Conservation (phyloP, 768 basidiomycete genomes). For the Termitomyces sp. region DNA sequence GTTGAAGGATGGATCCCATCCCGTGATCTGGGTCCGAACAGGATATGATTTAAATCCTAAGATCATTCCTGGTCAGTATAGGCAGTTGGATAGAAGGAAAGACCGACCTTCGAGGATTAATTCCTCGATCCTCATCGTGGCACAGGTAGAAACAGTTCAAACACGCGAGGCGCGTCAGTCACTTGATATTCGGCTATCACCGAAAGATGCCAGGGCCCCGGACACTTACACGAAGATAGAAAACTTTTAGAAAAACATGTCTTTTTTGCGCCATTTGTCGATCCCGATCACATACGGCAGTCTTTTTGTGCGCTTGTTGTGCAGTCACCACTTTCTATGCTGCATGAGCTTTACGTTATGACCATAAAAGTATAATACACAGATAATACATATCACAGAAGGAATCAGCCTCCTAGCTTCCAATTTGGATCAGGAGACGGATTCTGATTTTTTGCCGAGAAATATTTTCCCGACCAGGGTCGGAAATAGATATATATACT, state of each 20-base stretch:
- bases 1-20: constrained; percentile 98
- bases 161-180: constrained; percentile 13
- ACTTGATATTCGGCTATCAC: constrained; percentile 12
- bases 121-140: constrained; percentile 86
- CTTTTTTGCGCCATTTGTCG: background rate
- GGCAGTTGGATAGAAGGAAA: background rate
- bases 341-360: too few relatives aligned
- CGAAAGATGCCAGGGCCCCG: background rate
- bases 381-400: background rate
- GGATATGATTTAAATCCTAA: constrained; percentile 97
- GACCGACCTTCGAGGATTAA: constrained; percentile 81
- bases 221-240: background rate
- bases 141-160: background rate
- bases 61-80: background rate
- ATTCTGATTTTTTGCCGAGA: background rate
- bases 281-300: background rate
- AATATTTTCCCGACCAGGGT: background rate
- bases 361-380: background rate
- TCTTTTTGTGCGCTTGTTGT: background rate
- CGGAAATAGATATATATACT: background rate
- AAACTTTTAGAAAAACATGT: too few relatives aligned
- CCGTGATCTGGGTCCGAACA: constrained; percentile 89
- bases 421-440: background rate
- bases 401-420: background rate
- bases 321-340: too few relatives aligned